phyloP scores from a whole-genome alignment of 768 basidiomycete species.

The Leccinum variicolor region DNA sequence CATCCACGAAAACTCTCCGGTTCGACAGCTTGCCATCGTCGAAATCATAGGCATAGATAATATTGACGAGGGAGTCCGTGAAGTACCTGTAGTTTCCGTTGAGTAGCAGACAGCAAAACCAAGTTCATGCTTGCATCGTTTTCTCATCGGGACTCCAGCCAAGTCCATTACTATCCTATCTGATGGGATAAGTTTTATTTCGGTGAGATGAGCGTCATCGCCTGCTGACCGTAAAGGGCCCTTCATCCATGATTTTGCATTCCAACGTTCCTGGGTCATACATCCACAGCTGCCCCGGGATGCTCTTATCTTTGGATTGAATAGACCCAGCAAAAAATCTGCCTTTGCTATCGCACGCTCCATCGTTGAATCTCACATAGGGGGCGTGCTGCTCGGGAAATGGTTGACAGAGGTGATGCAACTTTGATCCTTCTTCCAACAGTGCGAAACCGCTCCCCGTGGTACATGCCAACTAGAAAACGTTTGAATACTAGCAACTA shows the following conservation, averaged over 20 bases:
- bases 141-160: constrained; percentile 22
- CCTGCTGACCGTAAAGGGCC: constrained; percentile 59
- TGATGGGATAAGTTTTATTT: not conserved
- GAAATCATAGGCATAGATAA: constrained; percentile 58
- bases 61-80: constrained; percentile 63
- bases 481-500: not conserved
- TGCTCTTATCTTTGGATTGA: constrained; percentile 42
- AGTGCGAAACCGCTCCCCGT: constrained; percentile 22
- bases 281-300: constrained; percentile 57
- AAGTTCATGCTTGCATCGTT: constrained; percentile 15
- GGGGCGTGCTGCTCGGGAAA: constrained; percentile 39
- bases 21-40: constrained; percentile 53
- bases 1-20: constrained; percentile 56
- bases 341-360: constrained; percentile 61
- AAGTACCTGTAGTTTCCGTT: constrained; percentile 50
- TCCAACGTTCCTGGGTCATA: constrained; percentile 50
- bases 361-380: constrained; percentile 66
- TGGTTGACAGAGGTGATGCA: constrained; percentile 52
- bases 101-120: constrained; percentile 4
- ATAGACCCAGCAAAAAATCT: constrained; percentile 68
- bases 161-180: constrained; percentile 20
- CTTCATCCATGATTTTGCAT: constrained; percentile 53
- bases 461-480: constrained; percentile 18
- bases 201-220: constrained; percentile 6
- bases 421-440: constrained; percentile 28